Conservation (phyloP, 345 rosid species). For the Eucalyptus virginea region DNA sequence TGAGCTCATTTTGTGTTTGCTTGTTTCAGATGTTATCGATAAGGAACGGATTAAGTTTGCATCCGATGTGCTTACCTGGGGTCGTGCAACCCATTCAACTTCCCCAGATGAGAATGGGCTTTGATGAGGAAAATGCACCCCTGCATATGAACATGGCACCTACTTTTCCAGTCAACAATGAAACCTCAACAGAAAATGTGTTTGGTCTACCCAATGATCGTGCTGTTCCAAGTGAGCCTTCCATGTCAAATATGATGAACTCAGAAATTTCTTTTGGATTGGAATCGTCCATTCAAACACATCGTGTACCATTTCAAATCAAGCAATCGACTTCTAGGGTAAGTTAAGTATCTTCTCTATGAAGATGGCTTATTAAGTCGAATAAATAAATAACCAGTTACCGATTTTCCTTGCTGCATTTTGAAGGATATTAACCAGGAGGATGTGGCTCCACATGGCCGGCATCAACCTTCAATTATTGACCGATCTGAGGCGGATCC, state of each 20-base stretch:
- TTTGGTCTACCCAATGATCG: conserved; percentile 27
- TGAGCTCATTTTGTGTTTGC: not conserved
- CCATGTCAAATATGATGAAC: conserved; percentile 20
- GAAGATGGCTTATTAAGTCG: not conserved
- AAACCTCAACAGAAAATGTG: conserved; percentile 8
- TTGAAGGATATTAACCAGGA: conserved; percentile 40
- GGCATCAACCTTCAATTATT: conserved; percentile 24
- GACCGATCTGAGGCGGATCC: conserved; percentile 17
- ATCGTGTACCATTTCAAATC: conserved; percentile 38
- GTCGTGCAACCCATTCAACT: conserved; percentile 34
- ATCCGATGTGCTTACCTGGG: conserved; percentile 58
- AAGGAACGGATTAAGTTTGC: conserved; percentile 69
- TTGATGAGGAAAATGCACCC: conserved; percentile 14
- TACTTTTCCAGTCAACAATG: conserved; percentile 15
- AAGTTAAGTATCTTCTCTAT: not conserved
- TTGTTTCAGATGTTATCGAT: conserved; percentile 58
- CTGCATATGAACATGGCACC: conserved; percentile 7
- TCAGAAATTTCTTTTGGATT: conserved; percentile 31
- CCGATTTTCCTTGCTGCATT: not conserved
- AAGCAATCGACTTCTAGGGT: conserved; percentile 37
- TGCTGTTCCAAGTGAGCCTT: conserved; percentile 10
- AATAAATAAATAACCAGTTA: not conserved
- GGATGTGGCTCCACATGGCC: conserved; percentile 6
- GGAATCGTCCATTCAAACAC: conserved; percentile 47
- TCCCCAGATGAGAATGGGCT: conserved; percentile 15